Evolutionary conservation across 345 rosid genomes (phyloP).

Genomic region (Syzygium aqueum): DNA sequence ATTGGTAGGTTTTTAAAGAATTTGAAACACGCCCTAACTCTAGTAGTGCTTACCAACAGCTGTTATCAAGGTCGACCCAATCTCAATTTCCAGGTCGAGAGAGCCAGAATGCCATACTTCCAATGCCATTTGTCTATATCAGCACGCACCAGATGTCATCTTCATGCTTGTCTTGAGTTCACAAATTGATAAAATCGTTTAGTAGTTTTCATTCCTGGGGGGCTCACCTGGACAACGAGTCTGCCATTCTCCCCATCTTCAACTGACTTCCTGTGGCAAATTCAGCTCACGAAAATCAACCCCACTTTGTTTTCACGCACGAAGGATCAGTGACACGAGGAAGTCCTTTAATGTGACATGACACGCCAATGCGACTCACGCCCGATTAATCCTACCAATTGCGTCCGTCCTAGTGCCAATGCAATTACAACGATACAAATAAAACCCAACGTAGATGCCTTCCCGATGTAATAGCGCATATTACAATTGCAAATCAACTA

Average conservation of each 20-base stretch:
- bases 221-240: not conserved
- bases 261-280: not conserved
- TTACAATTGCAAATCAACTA: not conserved
- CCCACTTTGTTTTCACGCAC: not conserved
- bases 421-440: not conserved
- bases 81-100: not conserved
- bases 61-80: not conserved
- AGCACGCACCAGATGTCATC: not conserved
- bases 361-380: not conserved
- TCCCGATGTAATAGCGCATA: not conserved
- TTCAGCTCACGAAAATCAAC: not conserved
- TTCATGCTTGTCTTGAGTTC: not conserved
- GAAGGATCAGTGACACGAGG: not conserved
- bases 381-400: not conserved
- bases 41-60: not conserved
- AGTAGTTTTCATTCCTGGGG: not conserved
- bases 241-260: not conserved
- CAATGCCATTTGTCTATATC: not conserved
- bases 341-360: not conserved
- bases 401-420: not conserved
- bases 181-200: not conserved
- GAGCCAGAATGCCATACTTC: not conserved
- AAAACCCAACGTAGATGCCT: not conserved
- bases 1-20: not conserved
- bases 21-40: not conserved